Base-by-base conservation (phyloP, 1,284 basidiomycete species). In the Xerocomus cyaneibrunnescens region DNA sequence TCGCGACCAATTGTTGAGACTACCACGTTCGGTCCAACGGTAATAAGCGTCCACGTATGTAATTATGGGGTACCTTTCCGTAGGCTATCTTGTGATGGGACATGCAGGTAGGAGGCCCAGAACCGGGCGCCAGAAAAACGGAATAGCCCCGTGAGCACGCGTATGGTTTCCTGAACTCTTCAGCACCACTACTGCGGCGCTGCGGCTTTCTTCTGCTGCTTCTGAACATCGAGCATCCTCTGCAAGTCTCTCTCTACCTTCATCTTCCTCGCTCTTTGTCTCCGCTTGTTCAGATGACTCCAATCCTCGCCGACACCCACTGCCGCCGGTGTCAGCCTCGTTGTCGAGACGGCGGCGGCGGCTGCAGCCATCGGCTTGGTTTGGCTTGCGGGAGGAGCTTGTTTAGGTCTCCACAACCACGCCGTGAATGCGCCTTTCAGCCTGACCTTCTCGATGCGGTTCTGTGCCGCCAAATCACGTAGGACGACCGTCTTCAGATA, bases 401-500 rank as follows among this genome's bases (percentile, higher is more conserved):
- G 45, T 39, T 59, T 72, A 1, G 59, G 51, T 46, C 62, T 62
- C 77, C 77, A 78, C 41, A 69, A 52, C 75, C 74, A 78, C 16
- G 66, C 55, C 50, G 69, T 64, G 41, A 67, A 58, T 21, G 59
- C 43, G 47, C 34, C 62, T 45, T 67, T 67, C 10, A 69, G 68
- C 52, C 72, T 72, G 32, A 78, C 63, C 52, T 79, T 79, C 51
- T 75, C 62, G 16, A 87, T 62, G 41, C 74, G 70, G 30, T 70
- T 62, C 12, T 67, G 64, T 3, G 73, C 74, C 17, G 70, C 69
- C 32, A 85, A 69, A 12, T 76, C 68, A 1, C 75, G 76, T 1
- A 85, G 72, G 7, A 85, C 68, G n/a, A 69, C 60, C 38, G 63
- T 69, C 64, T 86, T 87, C 21, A 87, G 65, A 59, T 83, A 84